Percentiles rank a stretch among this genome's conserved stretches.
Conservation (phyloP, 768 basidiomycete genomes). For the Boletus sensibilis region DNA sequence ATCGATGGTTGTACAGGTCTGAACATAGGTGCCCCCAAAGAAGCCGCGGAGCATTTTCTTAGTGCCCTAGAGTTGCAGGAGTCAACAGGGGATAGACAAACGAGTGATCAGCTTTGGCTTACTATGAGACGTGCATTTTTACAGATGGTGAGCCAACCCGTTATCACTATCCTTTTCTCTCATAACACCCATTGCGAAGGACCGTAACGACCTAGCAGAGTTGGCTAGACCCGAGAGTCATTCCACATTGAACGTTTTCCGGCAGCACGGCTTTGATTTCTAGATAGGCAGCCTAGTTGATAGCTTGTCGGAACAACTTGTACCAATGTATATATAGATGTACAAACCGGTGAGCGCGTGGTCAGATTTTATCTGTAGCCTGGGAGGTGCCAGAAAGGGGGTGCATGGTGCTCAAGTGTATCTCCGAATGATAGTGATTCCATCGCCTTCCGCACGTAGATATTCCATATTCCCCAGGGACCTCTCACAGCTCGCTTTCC, state of each 20-base stretch:
- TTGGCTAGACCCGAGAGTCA: constrained; percentile 62
- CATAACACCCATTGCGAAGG: constrained; percentile 40
- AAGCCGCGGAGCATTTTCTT: constrained; percentile 95
- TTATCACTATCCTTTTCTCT: background rate
- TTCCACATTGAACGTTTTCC: constrained; percentile 68
- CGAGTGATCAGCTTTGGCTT: constrained; percentile 85
- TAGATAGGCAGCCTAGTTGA: constrained; percentile 33
- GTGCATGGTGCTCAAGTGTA: no score
- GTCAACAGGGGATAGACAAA: constrained; percentile 57
- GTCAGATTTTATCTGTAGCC: background rate
- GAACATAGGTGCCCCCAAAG: constrained; percentile 93
- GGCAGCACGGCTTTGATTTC: constrained; percentile 88
- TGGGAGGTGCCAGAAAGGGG: background rate
- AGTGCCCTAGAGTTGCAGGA: constrained; percentile 82
- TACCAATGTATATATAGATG: background rate
- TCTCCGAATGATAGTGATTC: background rate
- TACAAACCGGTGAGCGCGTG: background rate
- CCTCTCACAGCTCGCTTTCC: background rate
- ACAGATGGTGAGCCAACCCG: constrained; percentile 57
- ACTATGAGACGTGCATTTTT: constrained; percentile 81
- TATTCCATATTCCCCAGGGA: background rate
- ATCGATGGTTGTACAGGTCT: constrained; percentile 55
- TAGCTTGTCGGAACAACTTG: background rate
- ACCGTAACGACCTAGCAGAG: constrained; percentile 80
- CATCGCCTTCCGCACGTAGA: background rate